Evolutionary conservation across 2,329 filamentous ascomycete genomes (phyloP).

Genomic region (Helminthosporium solani): DNA sequence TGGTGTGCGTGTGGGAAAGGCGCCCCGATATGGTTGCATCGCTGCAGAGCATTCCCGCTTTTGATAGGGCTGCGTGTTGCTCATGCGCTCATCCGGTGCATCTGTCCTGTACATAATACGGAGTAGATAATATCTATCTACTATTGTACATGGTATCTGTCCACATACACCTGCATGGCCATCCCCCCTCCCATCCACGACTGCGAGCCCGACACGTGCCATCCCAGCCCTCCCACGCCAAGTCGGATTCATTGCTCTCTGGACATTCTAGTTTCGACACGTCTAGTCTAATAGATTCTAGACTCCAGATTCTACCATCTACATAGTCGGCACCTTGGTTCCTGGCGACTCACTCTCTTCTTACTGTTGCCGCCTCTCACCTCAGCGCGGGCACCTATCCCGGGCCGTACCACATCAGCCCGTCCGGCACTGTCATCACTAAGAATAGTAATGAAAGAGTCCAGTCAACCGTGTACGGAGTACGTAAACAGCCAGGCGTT

Average conservation of each 20-base stretch:
- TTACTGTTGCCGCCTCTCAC: background rate
- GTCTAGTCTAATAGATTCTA: background rate
- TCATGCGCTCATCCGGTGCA: background rate
- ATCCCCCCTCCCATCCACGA: conserved; percentile 10
- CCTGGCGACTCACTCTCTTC: too few relatives aligned
- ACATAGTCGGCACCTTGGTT: too few relatives aligned
- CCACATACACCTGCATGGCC: conserved; percentile 31
- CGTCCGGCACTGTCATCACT: background rate
- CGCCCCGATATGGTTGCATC: background rate
- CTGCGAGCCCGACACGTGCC: conserved; percentile 22
- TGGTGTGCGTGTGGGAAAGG: too few relatives aligned
- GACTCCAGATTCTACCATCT: background rate
- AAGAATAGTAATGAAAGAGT: background rate
- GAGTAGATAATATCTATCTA: background rate
- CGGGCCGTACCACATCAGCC: conserved; percentile 7
- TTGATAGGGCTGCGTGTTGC: background rate
- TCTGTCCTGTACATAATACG: background rate
- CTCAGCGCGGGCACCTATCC: conserved; percentile 5
- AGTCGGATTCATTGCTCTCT: background rate
- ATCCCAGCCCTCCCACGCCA: conserved; percentile 9
- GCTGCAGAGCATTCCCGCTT: background rate
- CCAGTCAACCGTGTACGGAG: too few relatives aligned
- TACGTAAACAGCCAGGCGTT: too few relatives aligned
- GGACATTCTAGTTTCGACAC: too few relatives aligned
- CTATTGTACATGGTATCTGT: conserved; percentile 17